Base-by-base conservation (phyloP, 2,329 filamentous ascomycete genomes). In the Sporothrix euskadiensis region DNA sequence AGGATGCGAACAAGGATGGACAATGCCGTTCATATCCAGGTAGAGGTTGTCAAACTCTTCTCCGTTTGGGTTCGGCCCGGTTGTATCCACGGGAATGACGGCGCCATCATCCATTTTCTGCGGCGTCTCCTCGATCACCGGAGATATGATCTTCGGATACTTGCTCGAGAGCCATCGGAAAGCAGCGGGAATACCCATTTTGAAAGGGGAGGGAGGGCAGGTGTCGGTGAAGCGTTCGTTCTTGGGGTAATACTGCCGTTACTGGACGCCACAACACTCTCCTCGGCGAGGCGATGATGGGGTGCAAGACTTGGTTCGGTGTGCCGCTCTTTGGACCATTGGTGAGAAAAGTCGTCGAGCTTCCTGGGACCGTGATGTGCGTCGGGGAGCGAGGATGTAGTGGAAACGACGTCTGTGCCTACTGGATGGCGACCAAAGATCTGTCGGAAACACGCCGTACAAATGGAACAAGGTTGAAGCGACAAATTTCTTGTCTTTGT, bases 21-120 rank as follows among this genome's bases (percentile, higher is more conserved):
- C 96, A 77, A 99, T 99, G 81, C 96, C 97, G 82, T 99, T 99
- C 95, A 99, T 98, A 80, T 99, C 96, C 76, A 99, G 89, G 80
- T 99, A 99, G 6, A 99, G 86, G 79, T 99, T 99, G 84, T 99
- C 95, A 79, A 97, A 93, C 82, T 99, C 96, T 83, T 98, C 95
- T 81, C 94, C 94, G 83, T 99, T 99, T 2, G 97, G 97, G 80
- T 99, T 99, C 6, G 93, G 90, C 54, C 89, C 86, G 7, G 92
- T 94, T 12, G 89, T 90, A 80, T 99, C 94, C 75, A 98, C 89
- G 1, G 96, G 96, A 73, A 98, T 91, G 77, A 89, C 86, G 59
- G 91, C 88, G 77, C 94, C 95, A 87, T 97, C 93, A 10, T 88
- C 87, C 82, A 98, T 89, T 76, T 90, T 90, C 73, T 92, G 86